phyloP scores from a whole-genome alignment of 345 rosid species.

The Litchi chinensis region DNA sequence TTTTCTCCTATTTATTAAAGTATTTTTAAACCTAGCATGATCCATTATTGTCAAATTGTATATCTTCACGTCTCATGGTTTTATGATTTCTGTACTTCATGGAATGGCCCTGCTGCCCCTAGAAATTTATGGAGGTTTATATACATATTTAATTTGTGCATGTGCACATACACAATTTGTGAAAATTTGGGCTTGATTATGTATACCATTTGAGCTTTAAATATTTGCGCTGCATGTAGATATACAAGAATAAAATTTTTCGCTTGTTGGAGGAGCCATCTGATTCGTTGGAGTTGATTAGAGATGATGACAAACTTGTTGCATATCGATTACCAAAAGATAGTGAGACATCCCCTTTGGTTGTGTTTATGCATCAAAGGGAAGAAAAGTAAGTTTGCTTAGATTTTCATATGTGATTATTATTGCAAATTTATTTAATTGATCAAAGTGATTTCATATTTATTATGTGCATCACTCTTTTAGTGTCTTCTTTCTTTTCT shows the following conservation, averaged over 20 bases:
- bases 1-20: background rate
- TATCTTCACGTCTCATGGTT: background rate
- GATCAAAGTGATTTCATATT: background rate
- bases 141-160: background rate
- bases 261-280: constrained; percentile 52
- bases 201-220: constrained; percentile 20
- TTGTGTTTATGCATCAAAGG: constrained; percentile 51
- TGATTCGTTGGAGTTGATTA: constrained; percentile 60
- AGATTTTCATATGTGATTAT: constrained; percentile 4
- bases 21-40: background rate
- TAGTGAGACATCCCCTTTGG: constrained; percentile 38
- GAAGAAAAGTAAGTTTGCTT: constrained; percentile 43
- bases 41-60: no score
- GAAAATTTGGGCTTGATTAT: background rate
- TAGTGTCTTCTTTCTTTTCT: background rate
- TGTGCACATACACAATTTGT: background rate
- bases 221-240: constrained; percentile 33
- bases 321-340: constrained; percentile 62
- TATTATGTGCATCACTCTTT: background rate
- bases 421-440: background rate
- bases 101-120: background rate
- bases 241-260: constrained; percentile 46
- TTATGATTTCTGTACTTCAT: background rate
- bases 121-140: constrained; percentile 3
- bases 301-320: constrained; percentile 64